A percentile compares a stretch with the other conserved stretches of the same genome.
These are phyloP conservation scores for Amanita rubescens DNA, from an alignment of 768 basidiomycete species.

Conservation along the genomic window DNA sequence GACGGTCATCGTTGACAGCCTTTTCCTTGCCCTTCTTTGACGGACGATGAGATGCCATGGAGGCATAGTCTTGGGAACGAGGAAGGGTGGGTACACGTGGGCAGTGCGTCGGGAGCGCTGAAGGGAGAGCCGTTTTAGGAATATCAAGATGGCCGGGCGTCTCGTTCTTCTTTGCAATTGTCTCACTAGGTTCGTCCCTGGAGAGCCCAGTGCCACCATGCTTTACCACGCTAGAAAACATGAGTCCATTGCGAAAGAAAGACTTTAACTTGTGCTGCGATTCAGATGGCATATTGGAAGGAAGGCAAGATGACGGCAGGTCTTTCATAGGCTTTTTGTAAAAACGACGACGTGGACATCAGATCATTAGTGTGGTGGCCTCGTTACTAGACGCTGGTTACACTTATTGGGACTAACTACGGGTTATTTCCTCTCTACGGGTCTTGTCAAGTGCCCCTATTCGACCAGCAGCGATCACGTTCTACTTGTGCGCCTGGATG, in stretches of 20 bases:
- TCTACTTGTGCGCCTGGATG: too few species aligned
- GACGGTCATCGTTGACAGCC: not conserved
- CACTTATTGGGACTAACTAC: too few species aligned
- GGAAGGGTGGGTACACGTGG: slow-evolving; percentile 1
- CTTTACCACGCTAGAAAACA: not conserved
- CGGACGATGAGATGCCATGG: slow-evolving; percentile 5
- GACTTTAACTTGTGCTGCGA: slow-evolving; percentile 4
- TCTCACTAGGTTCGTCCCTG: not conserved
- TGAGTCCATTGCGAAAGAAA: not conserved
- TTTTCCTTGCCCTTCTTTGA: slow-evolving; percentile 1
- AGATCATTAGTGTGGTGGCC: not conserved
- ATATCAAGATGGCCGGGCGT: not conserved
- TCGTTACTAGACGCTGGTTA: not conserved
- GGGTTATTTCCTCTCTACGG: too few species aligned
- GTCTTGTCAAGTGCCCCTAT: too few species aligned
- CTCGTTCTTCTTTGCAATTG: not conserved
- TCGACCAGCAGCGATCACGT: too few species aligned
- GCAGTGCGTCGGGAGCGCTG: not conserved
- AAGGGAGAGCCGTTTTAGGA: not conserved
- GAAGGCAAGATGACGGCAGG: not conserved
- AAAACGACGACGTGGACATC: not conserved
- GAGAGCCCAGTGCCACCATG: not conserved
- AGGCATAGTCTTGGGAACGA: not conserved
- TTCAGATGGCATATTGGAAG: not conserved
- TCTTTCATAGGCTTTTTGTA: not conserved